phyloP scores from a whole-genome alignment of 202 grass and related monocot genomes.

The Hordeum pubiflorum region DNA sequence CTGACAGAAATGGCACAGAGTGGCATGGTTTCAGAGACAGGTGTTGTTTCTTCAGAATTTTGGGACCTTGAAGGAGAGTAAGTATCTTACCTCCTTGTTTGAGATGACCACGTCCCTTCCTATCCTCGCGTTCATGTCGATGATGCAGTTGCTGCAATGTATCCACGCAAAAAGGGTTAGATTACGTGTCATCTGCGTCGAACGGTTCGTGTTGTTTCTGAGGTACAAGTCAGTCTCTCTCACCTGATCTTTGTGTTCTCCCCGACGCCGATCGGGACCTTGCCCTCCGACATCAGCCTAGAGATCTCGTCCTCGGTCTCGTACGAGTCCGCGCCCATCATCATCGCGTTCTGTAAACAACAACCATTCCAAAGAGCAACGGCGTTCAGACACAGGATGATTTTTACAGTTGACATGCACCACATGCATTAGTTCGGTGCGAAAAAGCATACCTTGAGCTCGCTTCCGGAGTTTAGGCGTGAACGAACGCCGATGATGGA shows the following conservation, averaged over 20 bases:
- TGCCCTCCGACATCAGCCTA: conserved; percentile 42
- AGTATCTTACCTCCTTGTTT: conserved; percentile 45
- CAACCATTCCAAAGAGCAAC: background rate
- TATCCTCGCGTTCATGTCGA: conserved; percentile 71
- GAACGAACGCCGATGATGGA: conserved; percentile 64
- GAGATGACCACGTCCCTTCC: conserved; percentile 52
- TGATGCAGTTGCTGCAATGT: conserved; percentile 60
- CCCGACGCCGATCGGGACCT: conserved; percentile 70
- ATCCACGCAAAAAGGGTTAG: background rate
- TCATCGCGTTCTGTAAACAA: conserved; percentile 53
- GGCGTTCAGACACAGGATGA: background rate
- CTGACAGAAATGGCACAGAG: conserved; percentile 1
- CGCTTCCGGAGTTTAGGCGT: conserved; percentile 43
- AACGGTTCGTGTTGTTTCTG: background rate
- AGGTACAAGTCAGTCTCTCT: background rate
- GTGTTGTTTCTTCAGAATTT: background rate
- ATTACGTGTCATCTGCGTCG: background rate
- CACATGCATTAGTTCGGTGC: background rate
- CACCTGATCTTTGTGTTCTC: conserved; percentile 70
- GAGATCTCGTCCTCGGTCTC: conserved; percentile 69
- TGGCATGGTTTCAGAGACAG: background rate
- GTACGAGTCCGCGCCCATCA: conserved; percentile 74
- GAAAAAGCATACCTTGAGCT: conserved; percentile 38
- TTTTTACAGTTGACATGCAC: background rate
- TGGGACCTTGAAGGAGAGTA: background rate